A percentile compares a stretch with the other conserved stretches of the same genome.
Conservation (phyloP, 805 yeast species). For the Ogataea henricii region DNA sequence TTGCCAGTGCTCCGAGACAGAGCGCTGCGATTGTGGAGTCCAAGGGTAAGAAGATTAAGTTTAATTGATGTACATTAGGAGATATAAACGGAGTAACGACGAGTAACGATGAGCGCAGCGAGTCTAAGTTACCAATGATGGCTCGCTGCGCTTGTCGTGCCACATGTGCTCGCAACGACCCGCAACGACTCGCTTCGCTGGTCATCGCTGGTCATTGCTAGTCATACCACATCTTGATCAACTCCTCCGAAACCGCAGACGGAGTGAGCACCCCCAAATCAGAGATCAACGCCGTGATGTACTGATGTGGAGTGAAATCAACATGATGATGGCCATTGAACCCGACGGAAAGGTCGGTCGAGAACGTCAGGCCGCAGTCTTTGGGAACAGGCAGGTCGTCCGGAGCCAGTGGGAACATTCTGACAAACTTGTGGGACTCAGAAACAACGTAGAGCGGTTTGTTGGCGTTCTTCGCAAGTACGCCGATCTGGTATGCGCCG, state of each 20-base stretch:
- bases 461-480: slow-evolving; percentile 83
- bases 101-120: too few species aligned
- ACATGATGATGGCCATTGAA: slow-evolving; percentile 54
- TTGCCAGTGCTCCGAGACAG: slow-evolving; percentile 86
- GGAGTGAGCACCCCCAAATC: slow-evolving; percentile 97
- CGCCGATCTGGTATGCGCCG: slow-evolving; percentile 94
- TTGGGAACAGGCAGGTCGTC: slow-evolving; percentile 75
- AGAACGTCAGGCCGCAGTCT: slow-evolving; percentile 48
- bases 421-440: slow-evolving; percentile 93
- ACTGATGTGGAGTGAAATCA: slow-evolving; percentile 96
- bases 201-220: too few species aligned
- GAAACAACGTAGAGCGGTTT: slow-evolving; percentile 94
- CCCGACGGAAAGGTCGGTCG: slow-evolving; percentile 34
- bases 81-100: too few species aligned
- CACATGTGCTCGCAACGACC: too few species aligned
- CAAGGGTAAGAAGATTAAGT: slow-evolving; percentile 81
- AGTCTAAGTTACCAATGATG: too few species aligned
- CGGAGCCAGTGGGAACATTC: slow-evolving; percentile 92
- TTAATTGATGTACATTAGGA: slow-evolving; percentile 43
- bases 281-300: slow-evolving; percentile 91
- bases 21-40: slow-evolving; percentile 88
- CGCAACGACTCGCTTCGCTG: too few species aligned
- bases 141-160: too few species aligned
- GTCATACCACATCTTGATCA: slow-evolving; percentile 97
- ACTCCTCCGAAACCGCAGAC: slow-evolving; percentile 96